Conservation (phyloP, 805 yeast species). For the Lipomyces orientalis region DNA sequence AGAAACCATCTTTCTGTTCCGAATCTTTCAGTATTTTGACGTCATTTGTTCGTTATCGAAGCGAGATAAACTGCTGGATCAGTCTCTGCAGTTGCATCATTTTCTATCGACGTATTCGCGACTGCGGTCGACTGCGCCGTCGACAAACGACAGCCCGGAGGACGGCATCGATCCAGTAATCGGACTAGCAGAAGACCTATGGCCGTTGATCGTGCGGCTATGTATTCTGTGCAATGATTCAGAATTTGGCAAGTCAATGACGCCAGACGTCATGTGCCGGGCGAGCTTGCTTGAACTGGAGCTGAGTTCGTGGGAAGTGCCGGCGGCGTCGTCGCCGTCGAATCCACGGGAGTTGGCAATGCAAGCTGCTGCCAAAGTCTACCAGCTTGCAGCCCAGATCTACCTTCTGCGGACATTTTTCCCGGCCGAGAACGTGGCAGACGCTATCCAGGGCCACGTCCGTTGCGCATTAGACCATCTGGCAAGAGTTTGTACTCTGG, state of each 20-base stretch:
- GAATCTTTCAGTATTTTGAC: constrained; percentile 37
- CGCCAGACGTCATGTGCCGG: constrained; percentile 25
- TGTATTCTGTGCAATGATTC: constrained; percentile 35
- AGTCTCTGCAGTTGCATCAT: constrained; percentile 30
- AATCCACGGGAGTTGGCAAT: constrained; percentile 27
- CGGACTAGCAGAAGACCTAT: constrained; percentile 33
- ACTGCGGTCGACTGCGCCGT: constrained; percentile 2
- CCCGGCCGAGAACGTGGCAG: constrained; percentile 28
- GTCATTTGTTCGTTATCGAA: constrained; percentile 34
- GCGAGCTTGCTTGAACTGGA: constrained; percentile 35
- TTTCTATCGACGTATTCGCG: constrained; percentile 32
- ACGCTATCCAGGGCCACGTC: constrained; percentile 29
- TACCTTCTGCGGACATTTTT: constrained; percentile 32
- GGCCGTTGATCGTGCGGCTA: constrained; percentile 36
- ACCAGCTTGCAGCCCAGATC: constrained; percentile 36
- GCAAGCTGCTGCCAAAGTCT: constrained; percentile 36
- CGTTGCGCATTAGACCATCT: constrained; percentile 31
- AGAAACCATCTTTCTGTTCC: constrained; percentile 30
- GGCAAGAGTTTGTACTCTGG: constrained; percentile 35
- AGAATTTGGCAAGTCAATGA: constrained; percentile 28
- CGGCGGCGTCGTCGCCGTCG: neutral
- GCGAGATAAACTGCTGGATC: constrained; percentile 24
- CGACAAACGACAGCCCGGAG: constrained; percentile 2
- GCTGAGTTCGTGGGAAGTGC: constrained; percentile 31
- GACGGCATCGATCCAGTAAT: constrained; percentile 36